Evolutionary conservation across 345 rosid genomes (phyloP).

Genomic region (Brassica cretica): DNA sequence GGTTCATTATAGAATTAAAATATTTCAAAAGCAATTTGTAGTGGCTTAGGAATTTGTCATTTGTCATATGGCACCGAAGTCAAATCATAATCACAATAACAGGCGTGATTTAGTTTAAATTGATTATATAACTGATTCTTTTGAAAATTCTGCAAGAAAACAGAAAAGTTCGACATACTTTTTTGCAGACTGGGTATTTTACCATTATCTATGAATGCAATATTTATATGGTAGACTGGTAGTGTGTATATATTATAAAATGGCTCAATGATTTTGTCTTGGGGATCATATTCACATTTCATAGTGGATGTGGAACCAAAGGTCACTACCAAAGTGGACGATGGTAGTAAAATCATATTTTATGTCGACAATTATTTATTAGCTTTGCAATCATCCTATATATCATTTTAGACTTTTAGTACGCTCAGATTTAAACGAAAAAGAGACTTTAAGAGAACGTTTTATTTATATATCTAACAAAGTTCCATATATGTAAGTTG

Average conservation of each 20-base stretch:
- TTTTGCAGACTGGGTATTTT: neutral
- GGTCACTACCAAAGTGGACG: slow-evolving; percentile 21
- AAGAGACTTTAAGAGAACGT: neutral
- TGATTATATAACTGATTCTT: neutral
- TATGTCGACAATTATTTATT: neutral
- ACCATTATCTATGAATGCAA: neutral
- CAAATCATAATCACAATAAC: slow-evolving; percentile 9
- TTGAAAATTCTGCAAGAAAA: neutral
- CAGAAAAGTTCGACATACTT: neutral
- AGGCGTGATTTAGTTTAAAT: slow-evolving; percentile 9
- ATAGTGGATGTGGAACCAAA: slow-evolving; percentile 16
- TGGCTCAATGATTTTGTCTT: slow-evolving; percentile 21
- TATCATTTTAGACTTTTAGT: neutral
- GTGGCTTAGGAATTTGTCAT: slow-evolving; percentile 33
- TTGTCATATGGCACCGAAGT: slow-evolving; percentile 30
- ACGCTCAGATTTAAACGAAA: neutral
- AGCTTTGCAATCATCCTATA: slow-evolving; percentile 1
- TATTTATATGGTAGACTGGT: slow-evolving; percentile 1
- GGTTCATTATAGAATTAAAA: neutral
- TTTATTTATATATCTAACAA: neutral
- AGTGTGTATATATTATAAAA: neutral
- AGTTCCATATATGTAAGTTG: neutral
- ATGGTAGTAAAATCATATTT: slow-evolving; percentile 4
- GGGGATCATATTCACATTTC: slow-evolving; percentile 10
- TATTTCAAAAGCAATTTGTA: neutral